Conservation (phyloP, 148 eudicot species). For the Spergularia bocconei region DNA sequence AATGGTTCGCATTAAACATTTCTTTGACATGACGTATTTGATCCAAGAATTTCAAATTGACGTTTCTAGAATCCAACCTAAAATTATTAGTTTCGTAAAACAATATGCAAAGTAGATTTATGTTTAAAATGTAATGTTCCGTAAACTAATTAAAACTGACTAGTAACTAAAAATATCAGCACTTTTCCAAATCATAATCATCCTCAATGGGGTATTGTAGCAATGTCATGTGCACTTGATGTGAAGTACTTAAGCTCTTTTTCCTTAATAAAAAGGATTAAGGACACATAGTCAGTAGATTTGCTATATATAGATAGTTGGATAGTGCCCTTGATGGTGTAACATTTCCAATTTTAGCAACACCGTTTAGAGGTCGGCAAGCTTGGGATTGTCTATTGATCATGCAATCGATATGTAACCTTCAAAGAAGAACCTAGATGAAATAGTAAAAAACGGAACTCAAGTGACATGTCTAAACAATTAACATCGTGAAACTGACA, state of each 20-base stretch:
- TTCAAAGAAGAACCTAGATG: constrained; percentile 12
- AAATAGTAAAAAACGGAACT: neutral
- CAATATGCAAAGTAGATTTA: too few species aligned
- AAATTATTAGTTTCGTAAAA: too few species aligned
- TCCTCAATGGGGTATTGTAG: neutral
- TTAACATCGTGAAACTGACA: too few species aligned
- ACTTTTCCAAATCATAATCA: neutral
- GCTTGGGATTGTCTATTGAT: neutral
- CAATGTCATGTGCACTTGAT: neutral
- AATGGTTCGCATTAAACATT: too few species aligned
- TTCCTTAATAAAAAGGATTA: constrained; percentile 1
- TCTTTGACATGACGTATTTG: too few species aligned
- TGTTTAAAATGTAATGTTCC: too few species aligned
- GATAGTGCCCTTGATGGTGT: constrained; percentile 6
- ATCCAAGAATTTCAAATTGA: too few species aligned
- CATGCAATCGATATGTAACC: neutral
- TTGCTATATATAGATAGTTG: constrained; percentile 12
- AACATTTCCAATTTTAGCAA: constrained; percentile 7
- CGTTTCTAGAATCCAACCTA: too few species aligned
- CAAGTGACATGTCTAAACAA: neutral
- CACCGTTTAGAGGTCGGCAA: neutral
- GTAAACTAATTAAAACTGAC: too few species aligned
- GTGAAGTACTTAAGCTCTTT: neutral
- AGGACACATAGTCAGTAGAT: neutral
- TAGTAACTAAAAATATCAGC: too few species aligned